Base-by-base conservation (phyloP, 2,329 filamentous ascomycete genomes). In the Dothideomycetidae sp. region DNA sequence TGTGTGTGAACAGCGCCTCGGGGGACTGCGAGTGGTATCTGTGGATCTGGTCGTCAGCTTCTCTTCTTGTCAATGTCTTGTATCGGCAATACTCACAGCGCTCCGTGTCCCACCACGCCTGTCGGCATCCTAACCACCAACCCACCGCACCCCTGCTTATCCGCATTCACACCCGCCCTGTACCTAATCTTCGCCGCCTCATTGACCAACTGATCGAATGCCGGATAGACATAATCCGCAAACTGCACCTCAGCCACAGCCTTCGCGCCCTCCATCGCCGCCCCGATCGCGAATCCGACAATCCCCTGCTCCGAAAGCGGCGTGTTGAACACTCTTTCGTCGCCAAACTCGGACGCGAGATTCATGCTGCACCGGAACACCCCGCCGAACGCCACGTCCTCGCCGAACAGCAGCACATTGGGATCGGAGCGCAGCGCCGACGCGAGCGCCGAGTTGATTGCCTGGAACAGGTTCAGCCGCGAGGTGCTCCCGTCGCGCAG, bases 281-380 rank as follows among this genome's bases (percentile, higher is more conserved):
- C 75, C 2, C 90, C 90, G 47, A 96, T 85, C 9, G 79, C 90
- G 53, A 96, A 96, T 0, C 90, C 90, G 42, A 92, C 71, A 47
- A 98, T 88, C 1, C 88, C 90, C 59, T 96, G 90, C 56, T 98
- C 90, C 21, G 79, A 83, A 48, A 98, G 61, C 0, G 90, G 90
- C 12, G 86, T 96, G 60, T 98, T 96, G 68, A 98, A 98, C 21
- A 98, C 86, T 40, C 90, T 71, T 41, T 90, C 81, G 2, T 74
- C 70, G 5, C 90, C 90, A 56, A 90, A 93, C 39, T 83, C 83
- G 44, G 85, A 81, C 19, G 84, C 76, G 11, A 98, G 69, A 49
- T 86, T 83, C 75, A 90, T 88, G 19, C 83, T 88, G 60, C 85
- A 94, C 40, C 90, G 73, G 54, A 98, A 98, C 11, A 98, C 90